phyloP scores from a whole-genome alignment of 352 stramenopile species.

The Discostella stelligera region DNA sequence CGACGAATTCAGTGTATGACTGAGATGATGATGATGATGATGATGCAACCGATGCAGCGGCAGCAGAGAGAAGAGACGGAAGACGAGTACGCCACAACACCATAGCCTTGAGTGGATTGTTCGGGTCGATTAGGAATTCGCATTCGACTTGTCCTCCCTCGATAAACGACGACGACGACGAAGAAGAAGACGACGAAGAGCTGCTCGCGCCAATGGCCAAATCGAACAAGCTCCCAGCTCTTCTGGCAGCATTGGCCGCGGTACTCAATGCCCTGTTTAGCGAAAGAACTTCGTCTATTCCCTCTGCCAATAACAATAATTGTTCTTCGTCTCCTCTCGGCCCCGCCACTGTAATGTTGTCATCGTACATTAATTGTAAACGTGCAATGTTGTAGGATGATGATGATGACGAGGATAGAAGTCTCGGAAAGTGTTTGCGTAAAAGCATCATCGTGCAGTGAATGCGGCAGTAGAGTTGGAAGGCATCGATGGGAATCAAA shows the following conservation, averaged over 20 bases:
- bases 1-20: constrained; percentile 28
- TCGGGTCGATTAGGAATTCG: constrained; percentile 35
- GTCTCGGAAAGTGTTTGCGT: constrained; percentile 24
- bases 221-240: constrained; percentile 33
- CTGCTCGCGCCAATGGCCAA: constrained; percentile 13
- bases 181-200: background rate
- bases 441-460: constrained; percentile 35
- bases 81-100: constrained; percentile 34
- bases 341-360: constrained; percentile 26
- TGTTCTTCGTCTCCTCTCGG: constrained; percentile 17
- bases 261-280: constrained; percentile 31
- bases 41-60: background rate
- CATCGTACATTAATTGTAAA: constrained; percentile 19
- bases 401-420: constrained; percentile 21
- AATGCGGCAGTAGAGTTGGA: constrained; percentile 14
- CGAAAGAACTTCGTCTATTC: constrained; percentile 36
- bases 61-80: constrained; percentile 10
- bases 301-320: constrained; percentile 33
- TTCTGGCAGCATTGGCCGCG: constrained; percentile 18
- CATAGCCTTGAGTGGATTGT: constrained; percentile 29
- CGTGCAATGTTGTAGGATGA: constrained; percentile 4
- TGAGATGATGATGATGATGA: constrained; percentile 4
- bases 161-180: background rate
- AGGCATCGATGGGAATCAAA: constrained; percentile 8
- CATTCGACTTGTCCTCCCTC: constrained; percentile 22